These are phyloP conservation scores for Amylocystis lapponica DNA, from an alignment of 768 basidiomycete species.

Conservation along the genomic window DNA sequence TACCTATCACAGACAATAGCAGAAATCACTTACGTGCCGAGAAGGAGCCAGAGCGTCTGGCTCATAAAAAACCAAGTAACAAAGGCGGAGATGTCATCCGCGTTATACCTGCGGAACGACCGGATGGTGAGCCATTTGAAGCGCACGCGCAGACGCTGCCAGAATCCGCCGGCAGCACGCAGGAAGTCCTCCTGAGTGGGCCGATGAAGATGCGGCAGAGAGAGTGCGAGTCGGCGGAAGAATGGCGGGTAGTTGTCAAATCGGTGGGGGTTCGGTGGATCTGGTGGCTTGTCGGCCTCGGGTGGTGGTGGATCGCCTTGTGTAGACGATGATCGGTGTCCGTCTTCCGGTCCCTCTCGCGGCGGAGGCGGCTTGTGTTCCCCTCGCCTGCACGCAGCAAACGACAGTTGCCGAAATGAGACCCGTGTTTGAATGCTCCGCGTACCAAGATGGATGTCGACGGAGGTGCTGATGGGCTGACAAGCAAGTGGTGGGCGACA, in stretches of 20 bases:
- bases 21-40: constrained; percentile 71
- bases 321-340: not conserved
- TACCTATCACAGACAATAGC: not conserved
- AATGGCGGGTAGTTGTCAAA: constrained; percentile 75
- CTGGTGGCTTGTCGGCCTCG: not conserved
- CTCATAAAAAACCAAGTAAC: constrained; percentile 94
- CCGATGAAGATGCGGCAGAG: constrained; percentile 68
- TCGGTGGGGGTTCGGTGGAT: constrained; percentile 11
- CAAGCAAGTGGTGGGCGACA: not conserved
- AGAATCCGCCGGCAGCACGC: constrained; percentile 80
- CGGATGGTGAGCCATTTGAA: constrained; percentile 97
- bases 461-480: too few species aligned
- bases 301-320: not conserved
- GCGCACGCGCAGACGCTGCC: constrained; percentile 83
- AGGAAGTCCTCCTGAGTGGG: constrained; percentile 90
- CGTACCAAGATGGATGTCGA: not conserved
- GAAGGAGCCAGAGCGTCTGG: constrained; percentile 90
- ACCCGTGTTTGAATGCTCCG: not conserved
- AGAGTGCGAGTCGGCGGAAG: constrained; percentile 71
- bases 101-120: constrained; percentile 91
- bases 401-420: not conserved
- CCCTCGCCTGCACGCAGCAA: not conserved
- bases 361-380: not conserved
- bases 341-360: not conserved
- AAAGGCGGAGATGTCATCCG: constrained; percentile 96